Conservation (phyloP, 2,329 filamentous ascomycete genomes). For the Pestalotiopsis sp. region DNA sequence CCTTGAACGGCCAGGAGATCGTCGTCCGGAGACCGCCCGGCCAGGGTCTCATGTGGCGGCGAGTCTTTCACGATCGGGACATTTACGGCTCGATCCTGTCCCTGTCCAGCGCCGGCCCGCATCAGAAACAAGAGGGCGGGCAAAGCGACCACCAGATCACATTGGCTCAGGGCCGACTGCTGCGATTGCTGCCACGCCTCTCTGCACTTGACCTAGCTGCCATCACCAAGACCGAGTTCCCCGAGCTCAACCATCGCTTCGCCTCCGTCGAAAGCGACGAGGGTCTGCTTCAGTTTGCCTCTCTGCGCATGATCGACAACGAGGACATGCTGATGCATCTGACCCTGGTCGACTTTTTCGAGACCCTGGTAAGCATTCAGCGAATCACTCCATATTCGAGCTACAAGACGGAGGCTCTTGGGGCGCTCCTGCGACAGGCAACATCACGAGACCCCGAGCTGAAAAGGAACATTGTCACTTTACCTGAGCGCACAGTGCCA, state of each 20-base stretch:
- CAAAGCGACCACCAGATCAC: slow-evolving; percentile 41
- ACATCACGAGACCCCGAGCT: slow-evolving; percentile 40
- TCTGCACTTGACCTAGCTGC: slow-evolving; percentile 47
- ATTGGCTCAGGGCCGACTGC: slow-evolving; percentile 55
- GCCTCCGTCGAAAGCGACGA: slow-evolving; percentile 26
- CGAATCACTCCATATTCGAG: slow-evolving; percentile 40
- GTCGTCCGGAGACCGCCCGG: slow-evolving; percentile 44
- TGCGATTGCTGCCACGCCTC: slow-evolving; percentile 54
- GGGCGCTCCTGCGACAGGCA: slow-evolving; percentile 44
- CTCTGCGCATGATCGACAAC: slow-evolving; percentile 53
- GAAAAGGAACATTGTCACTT: slow-evolving; percentile 36
- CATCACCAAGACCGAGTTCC: slow-evolving; percentile 39
- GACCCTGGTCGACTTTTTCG: slow-evolving; percentile 56
- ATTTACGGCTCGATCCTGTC: slow-evolving; percentile 49
- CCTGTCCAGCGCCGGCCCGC: slow-evolving; percentile 33
- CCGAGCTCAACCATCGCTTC: slow-evolving; percentile 33
- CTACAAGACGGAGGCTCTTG: slow-evolving; percentile 38
- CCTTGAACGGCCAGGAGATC: slow-evolving; percentile 38
- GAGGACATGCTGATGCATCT: slow-evolving; percentile 53
- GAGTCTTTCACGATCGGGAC: slow-evolving; percentile 49
- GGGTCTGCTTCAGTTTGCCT: slow-evolving; percentile 54
- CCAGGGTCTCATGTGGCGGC: slow-evolving; percentile 55
- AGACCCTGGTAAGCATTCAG: slow-evolving; percentile 51
- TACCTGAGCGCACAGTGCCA: slow-evolving; percentile 52
- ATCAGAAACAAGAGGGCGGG: slow-evolving; percentile 26